Percentiles rank a stretch among this genome's conserved stretches.
Conservation (phyloP, 1,284 basidiomycete species). For the Rhodofomes roseus region DNA sequence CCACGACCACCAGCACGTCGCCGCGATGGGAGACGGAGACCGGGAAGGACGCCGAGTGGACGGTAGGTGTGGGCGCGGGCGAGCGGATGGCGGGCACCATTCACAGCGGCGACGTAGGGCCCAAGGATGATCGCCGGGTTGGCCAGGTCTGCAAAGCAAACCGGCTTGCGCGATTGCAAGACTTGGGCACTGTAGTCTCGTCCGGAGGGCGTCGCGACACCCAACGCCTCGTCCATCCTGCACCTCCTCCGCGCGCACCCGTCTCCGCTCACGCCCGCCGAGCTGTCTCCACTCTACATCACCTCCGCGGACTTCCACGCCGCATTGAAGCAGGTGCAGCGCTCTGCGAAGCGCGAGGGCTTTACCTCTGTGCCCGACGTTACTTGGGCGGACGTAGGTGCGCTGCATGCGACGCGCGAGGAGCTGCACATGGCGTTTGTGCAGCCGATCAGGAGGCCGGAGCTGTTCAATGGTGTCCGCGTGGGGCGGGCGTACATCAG, state of each 20-base stretch:
- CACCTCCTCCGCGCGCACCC: constrained; percentile 89
- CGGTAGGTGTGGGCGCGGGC: no score
- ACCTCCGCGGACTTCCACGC: constrained; percentile 75
- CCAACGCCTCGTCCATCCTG: constrained; percentile 70
- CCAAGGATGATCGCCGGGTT: no score
- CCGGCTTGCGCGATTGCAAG: no score
- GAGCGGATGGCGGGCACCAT: no score
- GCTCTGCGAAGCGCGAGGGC: constrained; percentile 95
- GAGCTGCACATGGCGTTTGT: constrained; percentile 98
- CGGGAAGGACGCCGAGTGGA: no score
- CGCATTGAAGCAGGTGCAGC: constrained; percentile 87
- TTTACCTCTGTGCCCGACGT: constrained; percentile 97
- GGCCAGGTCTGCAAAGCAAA: no score
- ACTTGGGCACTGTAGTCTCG: no score
- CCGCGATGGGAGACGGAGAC: no score
- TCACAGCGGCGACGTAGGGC: no score
- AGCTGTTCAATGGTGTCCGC: constrained; percentile 84
- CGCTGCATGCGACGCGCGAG: constrained; percentile 79
- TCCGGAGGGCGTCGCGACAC: constrained; percentile 33
- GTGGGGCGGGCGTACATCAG: constrained; percentile 82
- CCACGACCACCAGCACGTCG: no score
- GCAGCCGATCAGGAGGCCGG: constrained; percentile 89
- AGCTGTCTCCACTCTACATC: constrained; percentile 81
- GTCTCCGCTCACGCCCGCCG: constrained; percentile 67
- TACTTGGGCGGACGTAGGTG: constrained; percentile 95